These are phyloP conservation scores for Xerocomellus intermedius DNA, from an alignment of 768 basidiomycete genomes.

Conservation along the genomic window DNA sequence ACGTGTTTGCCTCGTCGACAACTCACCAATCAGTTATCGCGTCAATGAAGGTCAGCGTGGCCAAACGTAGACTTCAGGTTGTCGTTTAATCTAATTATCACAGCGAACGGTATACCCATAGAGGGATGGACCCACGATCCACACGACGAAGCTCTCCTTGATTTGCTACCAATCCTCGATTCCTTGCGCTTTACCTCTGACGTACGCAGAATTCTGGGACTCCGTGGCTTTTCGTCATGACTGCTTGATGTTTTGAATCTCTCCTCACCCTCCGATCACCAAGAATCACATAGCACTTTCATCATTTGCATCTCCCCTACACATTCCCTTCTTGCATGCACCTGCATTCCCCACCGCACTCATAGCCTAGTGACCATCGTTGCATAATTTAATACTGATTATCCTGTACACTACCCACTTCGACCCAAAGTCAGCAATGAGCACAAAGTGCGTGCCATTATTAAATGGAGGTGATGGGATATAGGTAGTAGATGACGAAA, in stretches of 20 bases:
- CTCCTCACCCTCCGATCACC: constrained; percentile 6
- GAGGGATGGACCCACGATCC: constrained; percentile 99
- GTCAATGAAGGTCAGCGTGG: constrained; percentile 78
- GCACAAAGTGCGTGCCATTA: constrained; percentile 21
- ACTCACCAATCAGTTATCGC: constrained; percentile 90
- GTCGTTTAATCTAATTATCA: background rate
- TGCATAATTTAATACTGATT: constrained; percentile 41
- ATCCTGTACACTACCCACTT: constrained; percentile 35
- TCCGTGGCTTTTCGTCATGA: constrained; percentile 51
- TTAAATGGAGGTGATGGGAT: constrained; percentile 33
- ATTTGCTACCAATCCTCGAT: constrained; percentile 93
- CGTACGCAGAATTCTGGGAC: constrained; percentile 87
- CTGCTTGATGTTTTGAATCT: constrained; percentile 2
- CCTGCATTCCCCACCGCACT: constrained; percentile 23
- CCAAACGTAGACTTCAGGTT: background rate
- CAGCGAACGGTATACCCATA: constrained; percentile 98
- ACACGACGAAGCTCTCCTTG: constrained; percentile 92
- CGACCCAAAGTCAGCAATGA: constrained; percentile 22
- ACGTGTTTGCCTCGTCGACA: constrained; percentile 94
- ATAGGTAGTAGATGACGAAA: constrained; percentile 33
- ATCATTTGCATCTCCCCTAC: constrained; percentile 23
- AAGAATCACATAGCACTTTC: constrained; percentile 23
- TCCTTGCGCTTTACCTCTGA: constrained; percentile 95
- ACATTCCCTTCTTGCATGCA: constrained; percentile 29
- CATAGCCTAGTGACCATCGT: constrained; percentile 29